phyloP scores from a whole-genome alignment of 2,329 filamentous ascomycete genomes.

The Elsinoe ampelina region DNA sequence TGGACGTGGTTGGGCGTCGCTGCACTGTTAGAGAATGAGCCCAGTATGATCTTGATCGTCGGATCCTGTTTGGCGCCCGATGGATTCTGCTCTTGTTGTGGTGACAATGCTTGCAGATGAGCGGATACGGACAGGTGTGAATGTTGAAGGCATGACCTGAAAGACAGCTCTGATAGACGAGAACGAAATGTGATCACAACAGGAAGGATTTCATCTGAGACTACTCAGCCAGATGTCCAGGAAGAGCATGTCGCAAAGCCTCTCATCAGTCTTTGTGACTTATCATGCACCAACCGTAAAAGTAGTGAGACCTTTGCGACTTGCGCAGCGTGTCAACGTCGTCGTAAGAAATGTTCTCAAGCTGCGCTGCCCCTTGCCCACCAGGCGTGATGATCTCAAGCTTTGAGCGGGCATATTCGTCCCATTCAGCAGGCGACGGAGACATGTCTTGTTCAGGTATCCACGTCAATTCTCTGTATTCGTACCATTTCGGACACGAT shows the following conservation, averaged over 20 bases:
- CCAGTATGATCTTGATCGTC: constrained; percentile 3
- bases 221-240: not conserved
- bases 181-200: not conserved
- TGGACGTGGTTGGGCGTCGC: not conserved
- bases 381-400: constrained; percentile 6
- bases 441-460: not conserved
- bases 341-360: not conserved
- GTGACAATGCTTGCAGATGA: constrained; percentile 2
- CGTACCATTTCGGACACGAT: not conserved
- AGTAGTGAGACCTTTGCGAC: not conserved
- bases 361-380: not conserved
- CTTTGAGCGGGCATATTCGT: not conserved
- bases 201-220: constrained; percentile 2
- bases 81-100: not conserved
- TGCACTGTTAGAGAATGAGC: not conserved
- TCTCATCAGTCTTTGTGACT: not conserved
- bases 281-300: not conserved
- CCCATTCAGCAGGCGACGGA: not conserved
- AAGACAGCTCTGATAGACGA: not conserved
- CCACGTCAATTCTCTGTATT: not conserved
- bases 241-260: not conserved
- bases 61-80: not conserved
- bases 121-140: constrained; percentile 10
- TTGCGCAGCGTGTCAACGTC: not conserved
- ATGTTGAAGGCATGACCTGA: not conserved